phyloP scores from a whole-genome alignment of 495 filamentous ascomycete species.

The Copromyces sp. region DNA sequence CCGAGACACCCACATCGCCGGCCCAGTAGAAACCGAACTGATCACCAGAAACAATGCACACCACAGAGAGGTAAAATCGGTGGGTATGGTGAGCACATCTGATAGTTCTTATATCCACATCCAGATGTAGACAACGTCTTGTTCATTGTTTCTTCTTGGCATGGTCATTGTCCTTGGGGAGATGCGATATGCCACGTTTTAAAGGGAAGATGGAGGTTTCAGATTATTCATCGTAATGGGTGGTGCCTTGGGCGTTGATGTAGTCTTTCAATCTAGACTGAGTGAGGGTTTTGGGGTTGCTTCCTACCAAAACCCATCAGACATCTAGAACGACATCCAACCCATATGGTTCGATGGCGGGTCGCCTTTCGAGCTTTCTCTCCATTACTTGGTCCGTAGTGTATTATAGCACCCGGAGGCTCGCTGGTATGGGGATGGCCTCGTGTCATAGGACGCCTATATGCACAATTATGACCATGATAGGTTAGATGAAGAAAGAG shows the following conservation, averaged over 20 bases:
- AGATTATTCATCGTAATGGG: not conserved
- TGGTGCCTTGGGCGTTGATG: not conserved
- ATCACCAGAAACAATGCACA: not conserved
- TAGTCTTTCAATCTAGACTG: not conserved
- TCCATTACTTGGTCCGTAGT: not conserved
- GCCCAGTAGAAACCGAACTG: not conserved
- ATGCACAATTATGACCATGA: not conserved
- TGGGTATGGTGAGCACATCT: not conserved
- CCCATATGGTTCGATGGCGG: not conserved
- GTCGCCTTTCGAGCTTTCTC: not conserved
- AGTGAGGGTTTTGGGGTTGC: not conserved
- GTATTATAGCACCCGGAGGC: not conserved
- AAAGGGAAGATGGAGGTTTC: not conserved
- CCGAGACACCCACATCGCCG: not conserved
- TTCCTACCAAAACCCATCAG: not conserved
- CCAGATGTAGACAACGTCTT: not conserved
- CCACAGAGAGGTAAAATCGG: not conserved
- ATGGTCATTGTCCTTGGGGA: not conserved
- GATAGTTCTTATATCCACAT: not conserved
- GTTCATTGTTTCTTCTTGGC: not conserved
- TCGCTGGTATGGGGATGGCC: not conserved
- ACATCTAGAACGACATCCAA: not conserved
- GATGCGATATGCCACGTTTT: not conserved
- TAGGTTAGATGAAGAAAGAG: not conserved
- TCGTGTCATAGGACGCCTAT: not conserved